Percentiles rank a stretch among this genome's conserved stretches.
Conservation (phyloP, 495 filamentous ascomycete species). For the Hypoxylon lienhwacheense region DNA sequence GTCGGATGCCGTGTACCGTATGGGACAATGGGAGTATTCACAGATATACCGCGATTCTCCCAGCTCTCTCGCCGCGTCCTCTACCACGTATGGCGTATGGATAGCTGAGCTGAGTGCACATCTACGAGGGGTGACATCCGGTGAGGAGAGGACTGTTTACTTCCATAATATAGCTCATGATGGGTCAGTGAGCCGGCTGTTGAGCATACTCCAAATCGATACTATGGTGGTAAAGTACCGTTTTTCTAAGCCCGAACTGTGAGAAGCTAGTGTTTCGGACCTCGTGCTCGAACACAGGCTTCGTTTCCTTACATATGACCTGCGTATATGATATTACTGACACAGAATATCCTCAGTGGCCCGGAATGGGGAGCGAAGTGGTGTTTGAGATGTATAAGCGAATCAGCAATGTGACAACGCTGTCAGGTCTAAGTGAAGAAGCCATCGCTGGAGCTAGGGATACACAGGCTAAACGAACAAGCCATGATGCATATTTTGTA, state of each 20-base stretch:
- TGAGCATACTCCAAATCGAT: constrained; percentile 65
- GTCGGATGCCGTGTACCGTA: constrained; percentile 64
- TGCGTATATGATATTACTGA: constrained; percentile 3
- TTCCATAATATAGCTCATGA: constrained; percentile 72
- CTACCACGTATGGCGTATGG: constrained; percentile 61
- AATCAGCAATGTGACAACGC: constrained; percentile 8
- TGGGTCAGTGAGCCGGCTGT: constrained; percentile 62
- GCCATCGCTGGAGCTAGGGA: not conserved
- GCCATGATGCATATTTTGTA: constrained; percentile 43
- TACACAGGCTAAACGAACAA: constrained; percentile 40
- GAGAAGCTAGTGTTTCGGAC: too few species aligned
- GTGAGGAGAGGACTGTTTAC: constrained; percentile 50
- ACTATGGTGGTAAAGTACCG: constrained; percentile 54
- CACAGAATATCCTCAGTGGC: constrained; percentile 50
- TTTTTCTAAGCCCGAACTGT: not conserved
- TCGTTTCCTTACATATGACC: not conserved
- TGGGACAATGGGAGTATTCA: constrained; percentile 71
- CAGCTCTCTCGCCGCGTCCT: constrained; percentile 56
- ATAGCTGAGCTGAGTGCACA: constrained; percentile 64
- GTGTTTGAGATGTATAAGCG: constrained; percentile 65
- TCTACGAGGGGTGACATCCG: constrained; percentile 51
- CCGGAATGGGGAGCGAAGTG: constrained; percentile 70
- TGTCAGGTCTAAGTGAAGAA: not conserved
- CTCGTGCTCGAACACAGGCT: too few species aligned
- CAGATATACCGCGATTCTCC: constrained; percentile 65